Percentiles rank a stretch among this genome's conserved stretches.
phyloP scores from a whole-genome alignment of 2,329 filamentous ascomycete genomes.

The Orbilia brochopaga region DNA sequence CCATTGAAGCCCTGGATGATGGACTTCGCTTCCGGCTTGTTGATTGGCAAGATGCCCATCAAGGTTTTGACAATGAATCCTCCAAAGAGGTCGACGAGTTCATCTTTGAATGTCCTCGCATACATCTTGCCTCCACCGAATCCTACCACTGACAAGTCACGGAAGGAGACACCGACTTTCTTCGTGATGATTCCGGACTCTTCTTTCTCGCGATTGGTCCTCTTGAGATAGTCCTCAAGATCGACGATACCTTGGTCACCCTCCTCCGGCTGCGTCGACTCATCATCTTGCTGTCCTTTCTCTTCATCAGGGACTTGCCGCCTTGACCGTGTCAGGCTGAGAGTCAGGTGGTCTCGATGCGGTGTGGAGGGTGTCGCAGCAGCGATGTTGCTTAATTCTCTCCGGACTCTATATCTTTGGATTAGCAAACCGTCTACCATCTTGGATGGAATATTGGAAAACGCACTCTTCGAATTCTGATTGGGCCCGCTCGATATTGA shows the following conservation, averaged over 20 bases:
- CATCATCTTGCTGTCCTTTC: constrained; percentile 33
- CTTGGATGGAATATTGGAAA: constrained; percentile 1
- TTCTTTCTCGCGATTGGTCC: constrained; percentile 42
- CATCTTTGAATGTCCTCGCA: constrained; percentile 53
- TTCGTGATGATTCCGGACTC: constrained; percentile 53
- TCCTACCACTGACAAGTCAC: constrained; percentile 53
- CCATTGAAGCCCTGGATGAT: constrained; percentile 73
- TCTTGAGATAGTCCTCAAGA: constrained; percentile 54
- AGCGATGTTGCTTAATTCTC: constrained; percentile 36
- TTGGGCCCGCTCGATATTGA: constrained; percentile 53
- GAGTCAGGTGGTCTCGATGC: constrained; percentile 11
- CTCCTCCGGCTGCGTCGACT: constrained; percentile 51
- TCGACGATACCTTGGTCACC: constrained; percentile 48
- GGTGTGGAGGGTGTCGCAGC: constrained; percentile 10
- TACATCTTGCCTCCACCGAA: constrained; percentile 52
- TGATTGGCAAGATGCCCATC: constrained; percentile 57
- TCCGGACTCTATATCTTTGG: constrained; percentile 25
- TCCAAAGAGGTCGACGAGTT: constrained; percentile 53
- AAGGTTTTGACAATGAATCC: constrained; percentile 47
- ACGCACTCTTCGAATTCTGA: constrained; percentile 54
- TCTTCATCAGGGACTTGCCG: constrained; percentile 28
- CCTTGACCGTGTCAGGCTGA: constrained; percentile 35
- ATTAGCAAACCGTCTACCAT: not conserved
- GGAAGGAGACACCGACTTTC: constrained; percentile 55
- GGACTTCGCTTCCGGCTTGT: constrained; percentile 62